phyloP scores from a whole-genome alignment of 2,329 filamentous ascomycete species.

The Cladosporium sp. region DNA sequence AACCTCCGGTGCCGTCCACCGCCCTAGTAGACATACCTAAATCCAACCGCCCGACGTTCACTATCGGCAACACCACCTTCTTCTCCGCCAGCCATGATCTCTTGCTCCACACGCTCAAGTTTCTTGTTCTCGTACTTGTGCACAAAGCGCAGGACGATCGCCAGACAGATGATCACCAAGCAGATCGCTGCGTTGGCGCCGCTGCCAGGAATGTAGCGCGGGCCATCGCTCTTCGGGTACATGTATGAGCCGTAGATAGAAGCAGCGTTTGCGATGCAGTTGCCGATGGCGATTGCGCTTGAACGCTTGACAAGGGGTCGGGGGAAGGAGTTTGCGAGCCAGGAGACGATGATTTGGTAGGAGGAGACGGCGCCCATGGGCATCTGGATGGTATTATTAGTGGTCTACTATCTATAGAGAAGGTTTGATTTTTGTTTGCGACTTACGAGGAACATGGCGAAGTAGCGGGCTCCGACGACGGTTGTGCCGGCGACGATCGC shows the following conservation, averaged over 20 bases:
- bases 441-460: constrained; percentile 54
- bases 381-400: background rate
- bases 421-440: no score
- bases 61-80: constrained; percentile 7
- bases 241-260: constrained; percentile 34
- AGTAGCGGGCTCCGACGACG: constrained; percentile 51
- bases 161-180: constrained; percentile 32
- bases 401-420: background rate
- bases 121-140: constrained; percentile 34
- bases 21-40: constrained; percentile 26
- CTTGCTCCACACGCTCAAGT: constrained; percentile 24
- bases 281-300: constrained; percentile 29
- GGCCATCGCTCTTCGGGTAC: constrained; percentile 32
- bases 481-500: constrained; percentile 52
- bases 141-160: constrained; percentile 31
- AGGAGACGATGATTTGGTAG: constrained; percentile 30
- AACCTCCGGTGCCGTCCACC: background rate
- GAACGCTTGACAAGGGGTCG: constrained; percentile 33
- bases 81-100: constrained; percentile 13
- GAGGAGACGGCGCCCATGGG: constrained; percentile 24
- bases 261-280: constrained; percentile 31
- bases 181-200: constrained; percentile 35
- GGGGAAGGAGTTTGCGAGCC: constrained; percentile 25
- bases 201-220: constrained; percentile 36
- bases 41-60: constrained; percentile 48